phyloP scores from a whole-genome alignment of 345 rosid genomes.

The Populus davidiana region DNA sequence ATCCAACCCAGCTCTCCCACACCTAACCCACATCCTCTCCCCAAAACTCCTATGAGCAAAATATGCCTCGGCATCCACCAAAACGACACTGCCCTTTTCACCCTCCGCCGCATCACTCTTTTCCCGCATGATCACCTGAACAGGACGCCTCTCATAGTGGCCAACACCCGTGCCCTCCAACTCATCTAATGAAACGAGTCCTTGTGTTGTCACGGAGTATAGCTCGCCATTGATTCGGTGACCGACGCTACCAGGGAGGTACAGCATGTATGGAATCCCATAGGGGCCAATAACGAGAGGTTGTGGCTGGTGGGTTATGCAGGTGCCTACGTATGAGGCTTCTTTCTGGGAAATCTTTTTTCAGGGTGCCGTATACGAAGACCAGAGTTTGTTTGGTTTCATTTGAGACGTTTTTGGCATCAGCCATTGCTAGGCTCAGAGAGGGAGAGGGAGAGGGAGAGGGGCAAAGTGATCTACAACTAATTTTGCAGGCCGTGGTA shows the following conservation, averaged over 20 bases:
- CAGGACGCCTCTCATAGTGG: slow-evolving; percentile 68
- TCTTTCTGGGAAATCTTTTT: slow-evolving; percentile 41
- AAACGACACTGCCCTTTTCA: slow-evolving; percentile 15
- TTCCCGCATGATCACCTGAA: slow-evolving; percentile 25
- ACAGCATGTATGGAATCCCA: slow-evolving; percentile 68
- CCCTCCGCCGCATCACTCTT: slow-evolving; percentile 10
- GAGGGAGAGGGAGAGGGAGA: too few relatives aligned
- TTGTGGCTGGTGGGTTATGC: slow-evolving; percentile 36
- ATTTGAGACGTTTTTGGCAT: neutral
- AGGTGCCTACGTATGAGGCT: slow-evolving; percentile 47
- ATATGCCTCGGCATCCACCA: slow-evolving; percentile 56
- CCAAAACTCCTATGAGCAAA: slow-evolving; percentile 57
- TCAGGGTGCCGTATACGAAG: slow-evolving; percentile 72
- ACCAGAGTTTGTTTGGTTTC: slow-evolving; percentile 22
- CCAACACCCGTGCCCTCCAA: slow-evolving; percentile 53
- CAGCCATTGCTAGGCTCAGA: slow-evolving; percentile 9
- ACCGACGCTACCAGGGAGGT: slow-evolving; percentile 47
- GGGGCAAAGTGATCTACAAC: too few relatives aligned
- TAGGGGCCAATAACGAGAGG: slow-evolving; percentile 74
- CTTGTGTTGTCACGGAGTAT: slow-evolving; percentile 52
- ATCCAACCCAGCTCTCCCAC: slow-evolving; percentile 41
- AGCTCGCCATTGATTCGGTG: slow-evolving; percentile 60
- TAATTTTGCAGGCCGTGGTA: too few relatives aligned
- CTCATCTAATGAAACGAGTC: slow-evolving; percentile 52
- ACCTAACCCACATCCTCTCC: slow-evolving; percentile 57